phyloP scores from a whole-genome alignment of 306 rosid genomes.

The Vigna nakashimae region DNA sequence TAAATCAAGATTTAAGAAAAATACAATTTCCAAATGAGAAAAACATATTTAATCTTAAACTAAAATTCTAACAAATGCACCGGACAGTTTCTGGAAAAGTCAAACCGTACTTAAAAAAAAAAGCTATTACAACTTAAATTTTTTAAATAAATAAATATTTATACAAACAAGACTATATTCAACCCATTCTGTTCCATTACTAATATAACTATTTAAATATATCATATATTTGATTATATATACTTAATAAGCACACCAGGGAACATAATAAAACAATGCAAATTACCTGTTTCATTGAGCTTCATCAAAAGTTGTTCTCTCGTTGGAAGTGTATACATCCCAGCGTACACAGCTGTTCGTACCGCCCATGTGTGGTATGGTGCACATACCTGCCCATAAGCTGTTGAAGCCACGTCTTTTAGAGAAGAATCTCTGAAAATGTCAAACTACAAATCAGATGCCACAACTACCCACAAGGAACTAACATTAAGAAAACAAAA shows the following conservation, averaged over 20 bases:
- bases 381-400: slow-evolving; percentile 86
- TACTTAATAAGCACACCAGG: slow-evolving; percentile 3
- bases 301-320: slow-evolving; percentile 79
- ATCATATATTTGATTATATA: neutral
- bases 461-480: slow-evolving; percentile 18
- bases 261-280: slow-evolving; percentile 15
- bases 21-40: too few relatives aligned
- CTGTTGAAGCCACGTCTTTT: slow-evolving; percentile 79
- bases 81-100: neutral
- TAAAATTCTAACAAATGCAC: neutral
- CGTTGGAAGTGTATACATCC: slow-evolving; percentile 92
- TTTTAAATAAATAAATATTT: neutral
- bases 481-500: neutral
- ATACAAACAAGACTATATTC: neutral
- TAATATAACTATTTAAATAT: neutral
- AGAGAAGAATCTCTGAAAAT: slow-evolving; percentile 64
- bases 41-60: too few relatives aligned
- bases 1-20: too few relatives aligned
- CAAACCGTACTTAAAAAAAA: neutral
- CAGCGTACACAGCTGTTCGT: slow-evolving; percentile 93
- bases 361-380: slow-evolving; percentile 91
- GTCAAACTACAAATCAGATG: slow-evolving; percentile 31
- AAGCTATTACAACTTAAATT: neutral
- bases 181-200: neutral
- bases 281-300: slow-evolving; percentile 82